A percentile compares a stretch with the other conserved stretches of the same genome.
These are phyloP conservation scores for Blastobotrys illinoisensis DNA, from an alignment of 1,139 yeast species.

Conservation along the genomic window DNA sequence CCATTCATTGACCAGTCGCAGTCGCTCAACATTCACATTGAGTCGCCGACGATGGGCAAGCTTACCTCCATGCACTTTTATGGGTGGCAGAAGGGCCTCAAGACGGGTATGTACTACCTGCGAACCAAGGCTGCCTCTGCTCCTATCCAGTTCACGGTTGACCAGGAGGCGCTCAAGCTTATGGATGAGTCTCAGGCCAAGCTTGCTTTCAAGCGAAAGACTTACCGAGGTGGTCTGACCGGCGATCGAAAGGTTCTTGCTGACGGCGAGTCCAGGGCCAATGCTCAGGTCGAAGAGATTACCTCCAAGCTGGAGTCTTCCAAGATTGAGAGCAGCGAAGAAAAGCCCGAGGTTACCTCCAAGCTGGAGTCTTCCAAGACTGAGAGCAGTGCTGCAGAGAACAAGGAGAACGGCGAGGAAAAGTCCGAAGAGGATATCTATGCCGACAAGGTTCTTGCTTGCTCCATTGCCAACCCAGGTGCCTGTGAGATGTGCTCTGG, in stretches of 20 bases:
- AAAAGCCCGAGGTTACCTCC: conserved; percentile 3
- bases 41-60: conserved; percentile 86
- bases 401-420: conserved; percentile 14
- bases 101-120: conserved; percentile 96
- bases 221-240: conserved; percentile 21
- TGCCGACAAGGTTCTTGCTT: conserved; percentile 90
- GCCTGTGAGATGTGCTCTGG: conserved; percentile 99
- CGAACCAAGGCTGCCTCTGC: conserved; percentile 94
- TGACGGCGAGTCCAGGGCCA: conserved; percentile 4
- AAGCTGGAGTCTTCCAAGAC: conserved; percentile 14
- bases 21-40: conserved; percentile 79
- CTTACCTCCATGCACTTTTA: conserved; percentile 96
- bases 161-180: conserved; percentile 45
- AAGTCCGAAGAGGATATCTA: conserved; percentile 58
- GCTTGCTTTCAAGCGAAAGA: conserved; percentile 31
- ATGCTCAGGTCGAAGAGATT: conserved; percentile 15
- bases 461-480: conserved; percentile 95
- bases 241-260: background rate
- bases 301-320: conserved; percentile 14
- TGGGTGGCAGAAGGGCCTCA: conserved; percentile 94
- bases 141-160: conserved; percentile 89
- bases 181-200: conserved; percentile 29
- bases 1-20: conserved; percentile 94
- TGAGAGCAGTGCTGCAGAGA: conserved; percentile 12
- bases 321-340: conserved; percentile 5